Conservation (phyloP, 768 basidiomycete species). For the Paxillus ammoniavirescens region DNA sequence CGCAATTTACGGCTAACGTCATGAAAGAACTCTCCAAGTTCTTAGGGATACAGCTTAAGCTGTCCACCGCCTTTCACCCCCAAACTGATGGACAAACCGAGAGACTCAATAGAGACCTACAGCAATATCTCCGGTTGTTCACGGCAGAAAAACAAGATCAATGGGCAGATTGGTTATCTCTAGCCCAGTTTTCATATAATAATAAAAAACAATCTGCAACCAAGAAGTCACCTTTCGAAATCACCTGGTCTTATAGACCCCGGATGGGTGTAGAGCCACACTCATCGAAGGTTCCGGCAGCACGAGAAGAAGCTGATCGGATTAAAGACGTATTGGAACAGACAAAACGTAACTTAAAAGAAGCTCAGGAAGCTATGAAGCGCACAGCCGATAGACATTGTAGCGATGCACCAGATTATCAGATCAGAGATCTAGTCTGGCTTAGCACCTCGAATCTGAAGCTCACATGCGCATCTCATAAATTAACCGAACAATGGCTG, state of each 20-base stretch:
- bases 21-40: no score
- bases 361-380: conserved; percentile 27
- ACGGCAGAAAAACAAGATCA: conserved; percentile 22
- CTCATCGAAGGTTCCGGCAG: conserved; percentile 1
- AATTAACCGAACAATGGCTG: no score
- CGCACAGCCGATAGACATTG: conserved; percentile 11
- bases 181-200: conserved; percentile 33
- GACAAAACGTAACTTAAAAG: background rate
- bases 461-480: no score
- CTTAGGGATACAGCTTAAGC: conserved; percentile 9
- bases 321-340: conserved; percentile 16
- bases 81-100: no score
- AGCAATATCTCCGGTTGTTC: conserved; percentile 29
- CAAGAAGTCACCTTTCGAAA: conserved; percentile 26
- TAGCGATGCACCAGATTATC: background rate
- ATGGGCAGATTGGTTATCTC: conserved; percentile 23
- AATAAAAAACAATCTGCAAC: conserved; percentile 20
- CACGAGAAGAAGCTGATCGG: conserved; percentile 8
- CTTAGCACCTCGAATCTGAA: no score
- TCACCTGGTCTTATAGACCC: conserved; percentile 18
- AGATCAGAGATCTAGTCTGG: background rate
- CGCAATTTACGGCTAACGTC: no score
- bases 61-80: conserved; percentile 34
- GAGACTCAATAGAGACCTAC: conserved; percentile 34
- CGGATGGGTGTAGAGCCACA: conserved; percentile 13